Conservation (phyloP, 2,329 filamentous ascomycete species). For the Tolypocladium inflatum region DNA sequence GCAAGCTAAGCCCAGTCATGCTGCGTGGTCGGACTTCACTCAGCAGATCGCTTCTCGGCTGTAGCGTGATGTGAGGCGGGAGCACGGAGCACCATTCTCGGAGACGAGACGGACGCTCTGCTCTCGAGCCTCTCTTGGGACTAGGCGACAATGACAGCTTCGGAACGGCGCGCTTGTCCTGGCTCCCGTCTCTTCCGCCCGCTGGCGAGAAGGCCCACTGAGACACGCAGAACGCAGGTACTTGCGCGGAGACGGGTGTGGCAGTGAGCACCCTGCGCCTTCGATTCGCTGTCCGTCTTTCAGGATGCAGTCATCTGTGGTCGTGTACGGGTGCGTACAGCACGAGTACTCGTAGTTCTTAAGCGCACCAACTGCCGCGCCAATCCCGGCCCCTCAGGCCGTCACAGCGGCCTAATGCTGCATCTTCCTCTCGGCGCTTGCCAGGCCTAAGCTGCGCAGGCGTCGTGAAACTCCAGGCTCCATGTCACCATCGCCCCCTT, state of each 20-base stretch:
- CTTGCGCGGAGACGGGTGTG: neutral
- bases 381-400: neutral
- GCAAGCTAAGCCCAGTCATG: neutral
- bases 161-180: neutral
- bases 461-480: neutral
- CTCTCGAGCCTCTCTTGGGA: neutral
- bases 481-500: neutral
- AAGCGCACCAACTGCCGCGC: neutral
- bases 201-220: neutral
- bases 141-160: neutral
- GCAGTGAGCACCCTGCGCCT: neutral
- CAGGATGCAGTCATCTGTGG: neutral
- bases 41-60: neutral
- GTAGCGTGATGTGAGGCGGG: neutral
- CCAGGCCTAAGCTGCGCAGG: neutral
- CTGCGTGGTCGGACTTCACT: neutral
- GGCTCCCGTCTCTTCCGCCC: neutral
- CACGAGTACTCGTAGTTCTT: neutral
- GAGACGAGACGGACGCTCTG: neutral
- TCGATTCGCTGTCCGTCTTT: neutral
- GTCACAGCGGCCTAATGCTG: neutral
- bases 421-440: neutral
- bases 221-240: neutral
- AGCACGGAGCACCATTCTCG: neutral
- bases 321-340: neutral